phyloP scores from a whole-genome alignment of 768 basidiomycete genomes.

The Sistotremastrum suecicum region DNA sequence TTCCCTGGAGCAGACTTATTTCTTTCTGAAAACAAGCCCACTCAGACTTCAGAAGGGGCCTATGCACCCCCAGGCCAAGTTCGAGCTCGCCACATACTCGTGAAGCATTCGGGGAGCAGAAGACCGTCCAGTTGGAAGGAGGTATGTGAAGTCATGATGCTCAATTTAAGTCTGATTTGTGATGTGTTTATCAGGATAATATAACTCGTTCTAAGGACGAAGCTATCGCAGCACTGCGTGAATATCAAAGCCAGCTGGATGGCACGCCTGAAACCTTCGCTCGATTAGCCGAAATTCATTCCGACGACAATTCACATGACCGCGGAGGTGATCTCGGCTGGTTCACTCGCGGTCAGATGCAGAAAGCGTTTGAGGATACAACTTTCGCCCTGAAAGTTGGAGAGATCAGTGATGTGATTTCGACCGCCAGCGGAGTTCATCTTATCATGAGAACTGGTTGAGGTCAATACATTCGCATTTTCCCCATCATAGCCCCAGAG shows the following conservation, averaged over 20 bases:
- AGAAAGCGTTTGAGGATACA: conserved; percentile 92
- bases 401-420: conserved; percentile 68
- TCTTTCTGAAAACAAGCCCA: conserved; percentile 17
- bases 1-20: conserved; percentile 56
- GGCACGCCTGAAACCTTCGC: conserved; percentile 45
- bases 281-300: conserved; percentile 58
- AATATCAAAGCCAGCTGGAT: conserved; percentile 48
- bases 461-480: conserved; percentile 7
- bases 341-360: conserved; percentile 89
- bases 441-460: conserved; percentile 77
- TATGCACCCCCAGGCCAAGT: conserved; percentile 37
- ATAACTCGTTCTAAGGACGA: conserved; percentile 84
- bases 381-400: conserved; percentile 58
- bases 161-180: conserved; percentile 5
- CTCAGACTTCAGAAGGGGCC: conserved; percentile 1
- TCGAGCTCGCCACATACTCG: conserved; percentile 87
- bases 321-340: conserved; percentile 78
- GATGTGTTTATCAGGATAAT: conserved; percentile 27
- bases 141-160: conserved; percentile 24
- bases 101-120: conserved; percentile 77
- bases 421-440: conserved; percentile 91
- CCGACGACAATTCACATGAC: conserved; percentile 81
- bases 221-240: conserved; percentile 65
- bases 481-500: too few species aligned
- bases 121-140: conserved; percentile 78